Evolutionary conservation across 2,329 filamentous ascomycete species (phyloP), one percentile per base, ranked within the genome.

Genomic region (Furcasterigmium sp.): DNA sequence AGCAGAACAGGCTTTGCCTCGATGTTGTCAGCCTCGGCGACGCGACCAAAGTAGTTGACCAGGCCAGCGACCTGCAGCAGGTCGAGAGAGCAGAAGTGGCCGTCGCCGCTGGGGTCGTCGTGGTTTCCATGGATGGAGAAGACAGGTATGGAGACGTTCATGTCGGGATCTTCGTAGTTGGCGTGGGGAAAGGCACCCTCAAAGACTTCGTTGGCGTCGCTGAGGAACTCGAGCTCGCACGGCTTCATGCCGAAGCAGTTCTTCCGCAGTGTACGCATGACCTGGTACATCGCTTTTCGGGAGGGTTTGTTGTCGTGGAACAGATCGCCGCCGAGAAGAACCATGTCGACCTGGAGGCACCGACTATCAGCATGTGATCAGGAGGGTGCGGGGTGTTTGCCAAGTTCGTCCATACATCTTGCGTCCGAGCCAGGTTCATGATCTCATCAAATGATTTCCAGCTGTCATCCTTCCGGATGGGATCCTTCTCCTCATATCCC

Each of bases 41-140:
- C 87, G 30, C 91, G 85, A 3, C 93, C 93, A 61, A 93, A 98
- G 68, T 97, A 98, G 63, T 98, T 98, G 54, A 98, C 73, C 13
- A 98, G 69, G 1, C 93, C 93, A 0, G 91, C 89, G 2, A 93
- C 85, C 61, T 97, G 90, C 4, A 98, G 75, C 14, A 98, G 67
- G 61, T 98, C 93, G 10, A 98, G 75, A 0, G 91, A 91, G 50
- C 93, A 94, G 51, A 85, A 84, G 60, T 95, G 88, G 10, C 91
- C 93, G 56, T 96, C 91, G 9, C 93, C 93, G n/a, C 91, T 94
- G 0, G 93, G 93, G 59, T 98, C 93, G 58, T 98, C 93, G 60
- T 98, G 93, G 57, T 98, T 98, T 37, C 93, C 93, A 56, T 98
- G 94, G 32, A 98, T 98, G 1, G 91, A 95, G 60, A 98, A 98